Conservation (phyloP, 345 rosid genomes). For the Brassica incana region DNA sequence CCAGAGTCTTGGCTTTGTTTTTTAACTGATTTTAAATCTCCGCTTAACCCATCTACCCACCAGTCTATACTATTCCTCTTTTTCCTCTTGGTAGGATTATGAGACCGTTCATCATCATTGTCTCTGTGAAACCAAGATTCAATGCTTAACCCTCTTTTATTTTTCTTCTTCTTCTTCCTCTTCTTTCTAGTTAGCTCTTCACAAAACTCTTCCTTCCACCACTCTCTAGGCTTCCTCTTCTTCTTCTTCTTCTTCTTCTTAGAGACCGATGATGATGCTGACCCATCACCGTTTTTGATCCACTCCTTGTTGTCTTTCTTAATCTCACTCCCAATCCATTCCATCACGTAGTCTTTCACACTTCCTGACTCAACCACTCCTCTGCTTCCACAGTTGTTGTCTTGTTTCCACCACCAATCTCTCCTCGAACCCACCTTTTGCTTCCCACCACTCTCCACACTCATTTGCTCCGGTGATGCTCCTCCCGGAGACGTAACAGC, state of each 20-base stretch:
- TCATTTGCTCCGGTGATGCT: conserved; percentile 37
- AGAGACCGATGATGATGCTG: conserved; percentile 37
- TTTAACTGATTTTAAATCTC: conserved; percentile 48
- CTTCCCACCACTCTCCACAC: conserved; percentile 44
- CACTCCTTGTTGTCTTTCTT: conserved; percentile 50
- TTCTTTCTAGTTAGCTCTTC: conserved; percentile 57
- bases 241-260: conserved; percentile 46
- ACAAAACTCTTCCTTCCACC: conserved; percentile 91
- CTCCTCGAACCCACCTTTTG: conserved; percentile 51
- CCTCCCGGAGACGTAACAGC: conserved; percentile 36
- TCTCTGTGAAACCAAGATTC: conserved; percentile 75
- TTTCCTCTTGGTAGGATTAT: conserved; percentile 42
- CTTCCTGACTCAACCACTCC: conserved; percentile 62
- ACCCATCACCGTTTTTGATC: conserved; percentile 33
- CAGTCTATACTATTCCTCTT: conserved; percentile 69
- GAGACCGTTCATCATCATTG: conserved; percentile 43
- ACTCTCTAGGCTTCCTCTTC: conserved; percentile 68
- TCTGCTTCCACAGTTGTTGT: conserved; percentile 43
- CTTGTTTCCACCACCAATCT: conserved; percentile 87
- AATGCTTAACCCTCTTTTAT: conserved; percentile 46
- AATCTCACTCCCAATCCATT: conserved; percentile 81
- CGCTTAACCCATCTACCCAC: conserved; percentile 74
- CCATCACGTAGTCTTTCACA: conserved; percentile 77
- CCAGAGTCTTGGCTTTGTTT: conserved; percentile 58
- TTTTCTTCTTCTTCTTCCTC: conserved; percentile 59